These are phyloP conservation scores for Pelargonium myrrhifolium DNA, from an alignment of 441 rosid species.

Conservation along the genomic window DNA sequence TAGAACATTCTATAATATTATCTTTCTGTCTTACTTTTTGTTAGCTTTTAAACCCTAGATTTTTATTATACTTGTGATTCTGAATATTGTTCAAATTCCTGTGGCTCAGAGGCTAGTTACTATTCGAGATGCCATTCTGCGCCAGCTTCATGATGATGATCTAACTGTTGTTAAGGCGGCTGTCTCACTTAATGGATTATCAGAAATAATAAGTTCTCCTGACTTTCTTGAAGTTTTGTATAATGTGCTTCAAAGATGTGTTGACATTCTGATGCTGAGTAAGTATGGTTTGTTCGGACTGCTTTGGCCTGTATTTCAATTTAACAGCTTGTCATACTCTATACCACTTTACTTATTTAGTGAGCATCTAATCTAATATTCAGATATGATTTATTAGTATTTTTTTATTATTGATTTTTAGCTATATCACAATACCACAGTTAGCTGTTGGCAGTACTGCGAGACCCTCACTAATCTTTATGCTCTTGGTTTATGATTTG, in stretches of 20 bases:
- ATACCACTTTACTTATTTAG: neutral
- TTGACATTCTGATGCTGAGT: conserved; percentile 44
- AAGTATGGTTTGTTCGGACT: conserved; percentile 23
- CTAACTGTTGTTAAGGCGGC: conserved; percentile 71
- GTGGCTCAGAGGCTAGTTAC: conserved; percentile 50
- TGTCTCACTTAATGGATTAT: conserved; percentile 55
- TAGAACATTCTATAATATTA: neutral
- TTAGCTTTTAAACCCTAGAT: neutral
- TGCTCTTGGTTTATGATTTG: neutral
- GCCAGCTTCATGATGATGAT: conserved; percentile 81
- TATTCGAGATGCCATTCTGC: conserved; percentile 61
- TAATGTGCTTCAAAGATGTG: conserved; percentile 49
- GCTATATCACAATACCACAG: no score
- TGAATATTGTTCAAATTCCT: conserved; percentile 6
- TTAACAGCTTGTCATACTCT: neutral
- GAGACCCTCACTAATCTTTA: neutral
- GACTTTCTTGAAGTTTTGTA: conserved; percentile 57
- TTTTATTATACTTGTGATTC: neutral
- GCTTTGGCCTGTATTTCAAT: conserved; percentile 7
- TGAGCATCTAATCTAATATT: no score
- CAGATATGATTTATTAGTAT: no score
- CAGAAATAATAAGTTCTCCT: conserved; percentile 43
- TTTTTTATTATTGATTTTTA: no score
- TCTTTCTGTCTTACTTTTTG: neutral
- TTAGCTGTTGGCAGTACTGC: neutral